Conservation (phyloP, 768 basidiomycete species). For the Lentinula detonsa region DNA sequence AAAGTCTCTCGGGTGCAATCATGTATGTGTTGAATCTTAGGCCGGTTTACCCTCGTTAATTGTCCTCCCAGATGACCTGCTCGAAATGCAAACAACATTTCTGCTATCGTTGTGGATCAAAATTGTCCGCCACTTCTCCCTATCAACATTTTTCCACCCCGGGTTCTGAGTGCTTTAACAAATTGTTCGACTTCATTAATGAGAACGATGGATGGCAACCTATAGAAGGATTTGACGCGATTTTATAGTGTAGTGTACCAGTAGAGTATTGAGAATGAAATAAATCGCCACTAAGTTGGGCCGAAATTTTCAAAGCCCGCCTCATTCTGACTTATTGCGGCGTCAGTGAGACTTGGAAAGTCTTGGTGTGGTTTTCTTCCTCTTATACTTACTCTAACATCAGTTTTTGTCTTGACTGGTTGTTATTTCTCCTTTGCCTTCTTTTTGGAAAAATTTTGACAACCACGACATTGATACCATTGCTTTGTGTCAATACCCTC, state of each 20-base stretch:
- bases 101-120: slow-evolving; percentile 72
- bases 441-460: slow-evolving; percentile 20
- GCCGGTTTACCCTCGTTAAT: slow-evolving; percentile 7
- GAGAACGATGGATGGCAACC: slow-evolving; percentile 41
- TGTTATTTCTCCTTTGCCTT: slow-evolving; percentile 23
- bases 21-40: slow-evolving; percentile 44
- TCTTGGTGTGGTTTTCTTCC: not conserved
- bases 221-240: slow-evolving; percentile 28
- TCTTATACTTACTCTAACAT: slow-evolving; percentile 6
- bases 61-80: slow-evolving; percentile 60
- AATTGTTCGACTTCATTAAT: slow-evolving; percentile 54
- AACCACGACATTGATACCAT: slow-evolving; percentile 41
- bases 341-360: slow-evolving; percentile 2
- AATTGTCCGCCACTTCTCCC: slow-evolving; percentile 43
- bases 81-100: slow-evolving; percentile 72
- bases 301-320: not conserved
- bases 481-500: slow-evolving; percentile 45
- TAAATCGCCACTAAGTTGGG: slow-evolving; percentile 9
- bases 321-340: not conserved
- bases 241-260: not conserved
- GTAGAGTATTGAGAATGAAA: not conserved
- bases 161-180: slow-evolving; percentile 50
- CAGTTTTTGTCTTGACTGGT: slow-evolving; percentile 10
- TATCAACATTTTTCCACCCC: slow-evolving; percentile 64
- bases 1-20: slow-evolving; percentile 81